Percentiles rank a stretch among this genome's conserved stretches.
These are phyloP conservation scores for Boletus speciosus DNA, from an alignment of 768 basidiomycete species.

Conservation along the genomic window DNA sequence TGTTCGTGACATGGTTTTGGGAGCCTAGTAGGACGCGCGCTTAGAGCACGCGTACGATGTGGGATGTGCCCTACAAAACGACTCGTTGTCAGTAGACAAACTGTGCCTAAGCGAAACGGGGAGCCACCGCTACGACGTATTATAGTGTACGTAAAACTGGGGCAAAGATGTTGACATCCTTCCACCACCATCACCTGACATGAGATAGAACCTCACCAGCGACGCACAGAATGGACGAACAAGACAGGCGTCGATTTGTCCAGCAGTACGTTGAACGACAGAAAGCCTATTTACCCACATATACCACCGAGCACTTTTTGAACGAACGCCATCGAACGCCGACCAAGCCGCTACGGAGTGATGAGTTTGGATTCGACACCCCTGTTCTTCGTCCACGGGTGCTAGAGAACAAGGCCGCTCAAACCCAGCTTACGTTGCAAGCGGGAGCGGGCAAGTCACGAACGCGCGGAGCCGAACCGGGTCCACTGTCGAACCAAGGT, in stretches of 20 bases:
- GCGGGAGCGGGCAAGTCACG: background rate
- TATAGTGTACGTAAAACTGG: constrained; percentile 4
- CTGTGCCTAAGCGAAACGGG: background rate
- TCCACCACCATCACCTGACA: background rate
- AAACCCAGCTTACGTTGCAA: background rate
- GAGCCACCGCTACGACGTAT: background rate
- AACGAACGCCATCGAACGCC: constrained; percentile 13
- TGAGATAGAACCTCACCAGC: background rate
- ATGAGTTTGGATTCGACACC: constrained; percentile 45
- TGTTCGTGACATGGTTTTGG: background rate
- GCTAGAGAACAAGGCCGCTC: constrained; percentile 11
- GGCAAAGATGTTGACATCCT: background rate
- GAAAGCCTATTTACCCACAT: constrained; percentile 38
- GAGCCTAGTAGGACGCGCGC: background rate
- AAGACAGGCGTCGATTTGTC: constrained; percentile 43
- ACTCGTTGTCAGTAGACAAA: background rate
- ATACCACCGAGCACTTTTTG: constrained; percentile 40
- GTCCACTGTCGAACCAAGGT: background rate
- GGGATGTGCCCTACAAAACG: background rate
- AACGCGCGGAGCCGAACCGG: background rate
- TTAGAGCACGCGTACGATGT: background rate
- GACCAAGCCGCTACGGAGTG: constrained; percentile 1
- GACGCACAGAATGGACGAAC: constrained; percentile 15
- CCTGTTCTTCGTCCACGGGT: constrained; percentile 53
- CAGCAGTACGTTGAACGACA: constrained; percentile 50